Conservation (phyloP, 257 asterid genomes). For the Nicotiana attenuata region DNA sequence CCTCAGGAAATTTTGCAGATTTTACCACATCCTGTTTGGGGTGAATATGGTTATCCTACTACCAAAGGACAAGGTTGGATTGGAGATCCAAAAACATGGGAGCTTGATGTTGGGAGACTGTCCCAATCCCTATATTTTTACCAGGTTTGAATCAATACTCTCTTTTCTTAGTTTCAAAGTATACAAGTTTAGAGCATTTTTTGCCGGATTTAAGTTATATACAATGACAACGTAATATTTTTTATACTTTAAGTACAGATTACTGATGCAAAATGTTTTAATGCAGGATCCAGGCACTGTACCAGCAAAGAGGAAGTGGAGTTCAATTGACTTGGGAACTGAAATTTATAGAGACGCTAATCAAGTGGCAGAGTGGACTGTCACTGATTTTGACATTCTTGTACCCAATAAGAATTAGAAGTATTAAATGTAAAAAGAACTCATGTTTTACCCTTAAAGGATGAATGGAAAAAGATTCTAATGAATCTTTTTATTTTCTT, state of each 20-base stretch:
- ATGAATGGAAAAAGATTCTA: background rate
- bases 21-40: constrained; percentile 86
- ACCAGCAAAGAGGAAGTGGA: constrained; percentile 63
- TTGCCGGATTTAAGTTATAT: background rate
- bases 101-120: constrained; percentile 59
- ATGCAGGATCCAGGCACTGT: constrained; percentile 69
- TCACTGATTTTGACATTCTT: constrained; percentile 65
- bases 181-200: background rate
- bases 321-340: constrained; percentile 64
- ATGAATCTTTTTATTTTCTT: background rate
- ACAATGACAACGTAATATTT: background rate
- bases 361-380: constrained; percentile 89
- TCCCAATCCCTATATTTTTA: constrained; percentile 57
- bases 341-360: constrained; percentile 56
- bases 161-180: background rate
- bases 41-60: constrained; percentile 67
- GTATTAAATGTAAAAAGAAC: background rate
- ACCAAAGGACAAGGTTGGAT: constrained; percentile 73
- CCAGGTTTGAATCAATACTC: constrained; percentile 29
- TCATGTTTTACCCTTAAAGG: background rate
- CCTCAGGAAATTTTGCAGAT: constrained; percentile 82
- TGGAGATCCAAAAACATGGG: constrained; percentile 68
- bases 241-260: background rate
- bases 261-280: background rate
- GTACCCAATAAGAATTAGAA: constrained; percentile 20